phyloP scores from a whole-genome alignment of 2,329 filamentous ascomycete genomes.

The Fusarium sp. region DNA sequence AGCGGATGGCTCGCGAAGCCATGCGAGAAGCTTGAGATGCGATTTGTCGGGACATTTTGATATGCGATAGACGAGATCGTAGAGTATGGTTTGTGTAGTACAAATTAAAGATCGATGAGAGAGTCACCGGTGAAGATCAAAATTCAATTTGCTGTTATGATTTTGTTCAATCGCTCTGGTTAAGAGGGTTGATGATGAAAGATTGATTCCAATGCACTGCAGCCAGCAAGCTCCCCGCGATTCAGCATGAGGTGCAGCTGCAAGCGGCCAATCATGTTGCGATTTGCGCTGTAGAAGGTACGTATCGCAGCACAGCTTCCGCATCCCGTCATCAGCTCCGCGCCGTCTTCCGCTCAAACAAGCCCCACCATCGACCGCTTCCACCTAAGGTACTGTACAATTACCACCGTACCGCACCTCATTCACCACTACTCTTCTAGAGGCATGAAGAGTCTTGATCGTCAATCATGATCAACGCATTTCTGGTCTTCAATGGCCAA shows the following conservation, averaged over 20 bases:
- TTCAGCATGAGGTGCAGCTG: conserved; percentile 19
- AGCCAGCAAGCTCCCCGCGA: conserved; percentile 35
- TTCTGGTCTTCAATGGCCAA: conserved; percentile 98
- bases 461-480: conserved; percentile 91
- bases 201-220: conserved; percentile 10
- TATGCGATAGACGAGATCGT: conserved; percentile 1
- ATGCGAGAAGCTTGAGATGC: conserved; percentile 54
- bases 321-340: conserved; percentile 32
- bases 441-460: conserved; percentile 36
- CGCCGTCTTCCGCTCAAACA: conserved; percentile 13
- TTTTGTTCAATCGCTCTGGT: conserved; percentile 18
- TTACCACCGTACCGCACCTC: neutral
- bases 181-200: conserved; percentile 16
- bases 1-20: conserved; percentile 50
- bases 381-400: conserved; percentile 7
- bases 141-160: neutral
- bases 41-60: conserved; percentile 49
- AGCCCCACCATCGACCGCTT: conserved; percentile 39
- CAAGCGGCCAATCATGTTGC: conserved; percentile 25
- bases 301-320: conserved; percentile 28
- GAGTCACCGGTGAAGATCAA: neutral
- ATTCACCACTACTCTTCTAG: conserved; percentile 4
- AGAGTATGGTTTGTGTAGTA: neutral
- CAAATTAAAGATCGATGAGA: neutral
- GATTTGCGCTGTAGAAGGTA: conserved; percentile 22